Evolutionary conservation across 805 yeast genomes (phyloP), one percentile per base, ranked within the genome.

Genomic region (Lachancea fermentati): DNA sequence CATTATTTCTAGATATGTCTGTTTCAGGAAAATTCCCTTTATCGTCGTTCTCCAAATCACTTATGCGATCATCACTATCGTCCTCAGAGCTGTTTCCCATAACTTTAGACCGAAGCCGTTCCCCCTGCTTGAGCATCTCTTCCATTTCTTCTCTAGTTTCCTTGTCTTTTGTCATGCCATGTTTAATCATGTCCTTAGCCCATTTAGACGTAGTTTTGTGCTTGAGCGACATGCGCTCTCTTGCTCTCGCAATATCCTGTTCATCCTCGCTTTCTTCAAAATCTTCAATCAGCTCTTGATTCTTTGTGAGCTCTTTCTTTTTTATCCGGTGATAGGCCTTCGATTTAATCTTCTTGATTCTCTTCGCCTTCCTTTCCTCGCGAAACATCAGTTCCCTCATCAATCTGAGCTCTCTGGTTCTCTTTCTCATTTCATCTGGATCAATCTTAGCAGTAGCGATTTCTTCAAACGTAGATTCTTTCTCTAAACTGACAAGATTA

Each of bases 311-410:
- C 60, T 89, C 96, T 61, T 81, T 85, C 74, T 89, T 87, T 55
- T 85, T 80, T 39, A 89, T 82, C 58, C 84, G 82, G 53, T 85
- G 85, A 64, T 80, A 93, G 1, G 87, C 74, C 64, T 91, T 93
- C 29, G 96, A 87, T 63, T 93, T 93, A 63, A 93, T 93, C 67
- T 91, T 93, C 69, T 91, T 91, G 55, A 93, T 73, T 52, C 98
- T 76, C 63, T 78, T 88, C 7, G 97, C 89, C 55, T 85, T 81
- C 57, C 81, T 76, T 67, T 91, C 97, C 54, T 91, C 97, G 54
- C 97, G 75, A 68, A 88, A 93, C 96, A 91, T 86, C 47, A 91
- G 74, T 58, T 93, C 98, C 48, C 98, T 76, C 96, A 88, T 87
- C 55, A 84, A 65, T 51, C 97, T 76, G 51, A 91, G 71, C 63